Evolutionary conservation across 495 filamentous ascomycete genomes (phyloP), one percentile per base, ranked within the genome.

Genomic region (Chaetomidium leptoderma): DNA sequence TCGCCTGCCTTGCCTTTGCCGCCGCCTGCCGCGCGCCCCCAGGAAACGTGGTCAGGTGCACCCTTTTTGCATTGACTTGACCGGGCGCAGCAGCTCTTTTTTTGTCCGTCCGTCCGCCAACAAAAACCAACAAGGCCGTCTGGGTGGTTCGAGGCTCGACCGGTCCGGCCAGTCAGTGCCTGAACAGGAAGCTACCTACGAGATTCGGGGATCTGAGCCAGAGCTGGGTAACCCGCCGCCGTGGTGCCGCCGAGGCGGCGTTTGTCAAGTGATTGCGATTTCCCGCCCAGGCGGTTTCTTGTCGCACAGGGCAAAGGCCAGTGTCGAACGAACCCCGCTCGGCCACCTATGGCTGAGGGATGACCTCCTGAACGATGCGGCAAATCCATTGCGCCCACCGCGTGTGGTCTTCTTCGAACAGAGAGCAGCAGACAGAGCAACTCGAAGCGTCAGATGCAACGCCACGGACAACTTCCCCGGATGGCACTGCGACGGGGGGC

Each of bases 191-290:
- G 52, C 39, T 35, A 43, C 37, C 11, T 13, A 50, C 47, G 17
- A 2, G 13, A 33, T 1, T 1, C 30, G 2, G 30, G 21, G 13
- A 19, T 17, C 13, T 3, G 51, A n/a, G 14, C 6, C 19, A 11
- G 9, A 37, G 47, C 19, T 17, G 24, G 19, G 21, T 44, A 19
- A 21, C 40, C 32, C 40, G 47, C 47, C 33, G 47, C 47, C 47
- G 47, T 51, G 47, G 47, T 51, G 47, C 19, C 30, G 21, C 30
- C 47, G 47, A 51, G 19, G 47, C 30, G 30, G 51, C 51, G 51
- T 27, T 43, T 27, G 51, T 53, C 51, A 53, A 53, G 51, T 53
- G 37, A 53, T 35, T 29, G 8, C n/a, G 49, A 33, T 29, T 2
- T 32, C 21, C 30, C 45, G 24, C 13, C 44, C 55, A 2, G 33